A percentile compares a stretch with the other conserved stretches of the same genome.
phyloP scores from a whole-genome alignment of 2,329 filamentous ascomycete species.

The Coniochaeta sp. region DNA sequence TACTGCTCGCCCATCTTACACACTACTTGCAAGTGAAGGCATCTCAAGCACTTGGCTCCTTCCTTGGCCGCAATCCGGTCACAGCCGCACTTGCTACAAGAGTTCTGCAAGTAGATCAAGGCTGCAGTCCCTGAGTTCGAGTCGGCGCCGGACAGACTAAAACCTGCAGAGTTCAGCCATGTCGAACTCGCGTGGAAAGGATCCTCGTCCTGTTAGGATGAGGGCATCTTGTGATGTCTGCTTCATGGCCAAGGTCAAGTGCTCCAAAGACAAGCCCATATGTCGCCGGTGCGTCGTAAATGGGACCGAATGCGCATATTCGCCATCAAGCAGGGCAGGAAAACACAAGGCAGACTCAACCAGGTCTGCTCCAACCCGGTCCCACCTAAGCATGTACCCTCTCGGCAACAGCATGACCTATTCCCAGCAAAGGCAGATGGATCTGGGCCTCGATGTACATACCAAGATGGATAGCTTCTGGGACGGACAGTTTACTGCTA shows the following conservation, averaged over 20 bases:
- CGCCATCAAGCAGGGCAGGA: constrained; percentile 42
- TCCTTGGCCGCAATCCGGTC: not conserved
- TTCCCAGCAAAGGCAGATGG: not conserved
- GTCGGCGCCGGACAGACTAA: not conserved
- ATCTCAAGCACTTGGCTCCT: not conserved
- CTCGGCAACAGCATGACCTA: constrained; percentile 24
- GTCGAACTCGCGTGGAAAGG: not conserved
- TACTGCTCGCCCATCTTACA: not conserved
- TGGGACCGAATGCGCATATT: constrained; percentile 43
- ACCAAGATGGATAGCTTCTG: not conserved
- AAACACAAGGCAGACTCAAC: constrained; percentile 30
- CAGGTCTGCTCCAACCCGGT: constrained; percentile 4
- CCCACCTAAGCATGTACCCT: constrained; percentile 13
- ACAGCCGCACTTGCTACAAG: not conserved
- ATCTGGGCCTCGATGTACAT: not conserved
- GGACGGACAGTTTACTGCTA: not conserved
- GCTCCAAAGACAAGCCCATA: constrained; percentile 44
- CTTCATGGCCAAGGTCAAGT: constrained; percentile 50
- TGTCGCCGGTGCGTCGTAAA: constrained; percentile 43
- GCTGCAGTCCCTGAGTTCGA: not conserved
- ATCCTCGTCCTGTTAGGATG: not conserved
- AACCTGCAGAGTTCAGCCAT: not conserved
- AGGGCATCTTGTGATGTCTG: constrained; percentile 42
- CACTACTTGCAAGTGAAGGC: not conserved
- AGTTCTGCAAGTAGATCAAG: not conserved